A percentile compares a stretch with the other conserved stretches of the same genome.
phyloP scores from a whole-genome alignment of 768 basidiomycete species.

The Mycena galopus region DNA sequence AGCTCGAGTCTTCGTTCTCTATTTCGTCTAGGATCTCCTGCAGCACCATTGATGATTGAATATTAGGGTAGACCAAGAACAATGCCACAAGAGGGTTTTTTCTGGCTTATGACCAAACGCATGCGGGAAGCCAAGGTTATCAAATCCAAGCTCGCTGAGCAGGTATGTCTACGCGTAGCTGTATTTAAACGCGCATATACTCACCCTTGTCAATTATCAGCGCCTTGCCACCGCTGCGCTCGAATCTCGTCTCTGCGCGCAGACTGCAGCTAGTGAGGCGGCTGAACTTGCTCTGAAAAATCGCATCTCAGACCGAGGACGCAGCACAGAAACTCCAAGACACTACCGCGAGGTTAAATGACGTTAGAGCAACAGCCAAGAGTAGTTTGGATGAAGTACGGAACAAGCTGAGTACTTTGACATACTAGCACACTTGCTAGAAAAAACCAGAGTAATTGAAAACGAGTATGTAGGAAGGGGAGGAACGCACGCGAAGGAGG shows the following conservation, averaged over 20 bases:
- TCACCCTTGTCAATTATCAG: slow-evolving; percentile 18
- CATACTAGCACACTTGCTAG: too few relatives aligned
- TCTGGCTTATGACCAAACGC: slow-evolving; percentile 33
- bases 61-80: not conserved
- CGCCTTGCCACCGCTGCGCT: slow-evolving; percentile 35
- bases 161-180: slow-evolving; percentile 32
- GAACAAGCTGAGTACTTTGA: slow-evolving; percentile 33
- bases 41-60: not conserved
- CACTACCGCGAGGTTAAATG: slow-evolving; percentile 7
- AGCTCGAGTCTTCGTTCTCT: slow-evolving; percentile 12
- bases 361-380: slow-evolving; percentile 25
- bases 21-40: not conserved
- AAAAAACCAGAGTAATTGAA: too few relatives aligned
- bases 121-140: slow-evolving; percentile 39
- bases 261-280: slow-evolving; percentile 29
- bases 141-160: slow-evolving; percentile 41
- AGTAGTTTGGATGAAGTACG: slow-evolving; percentile 32
- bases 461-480: too few relatives aligned
- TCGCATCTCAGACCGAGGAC: slow-evolving; percentile 27
- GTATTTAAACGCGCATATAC: slow-evolving; percentile 16
- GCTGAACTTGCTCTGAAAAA: slow-evolving; percentile 27
- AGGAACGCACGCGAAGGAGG: too few relatives aligned
- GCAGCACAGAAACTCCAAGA: slow-evolving; percentile 29
- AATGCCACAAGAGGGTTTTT: not conserved
- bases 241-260: slow-evolving; percentile 36